Conservation (phyloP, 148 eudicot species). For the Vaccinium macrocarpon region DNA sequence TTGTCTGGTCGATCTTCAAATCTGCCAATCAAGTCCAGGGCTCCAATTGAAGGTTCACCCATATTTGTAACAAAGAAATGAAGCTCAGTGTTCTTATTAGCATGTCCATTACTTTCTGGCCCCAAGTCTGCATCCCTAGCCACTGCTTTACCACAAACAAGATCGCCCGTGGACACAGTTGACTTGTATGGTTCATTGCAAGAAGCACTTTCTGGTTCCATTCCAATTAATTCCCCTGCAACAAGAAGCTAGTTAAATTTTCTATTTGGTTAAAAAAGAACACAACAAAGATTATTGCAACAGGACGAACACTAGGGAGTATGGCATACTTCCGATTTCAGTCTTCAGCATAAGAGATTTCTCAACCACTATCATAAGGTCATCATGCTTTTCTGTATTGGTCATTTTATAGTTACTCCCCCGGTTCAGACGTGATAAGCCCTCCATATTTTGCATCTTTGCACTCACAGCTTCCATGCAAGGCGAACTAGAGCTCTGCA, state of each 20-base stretch:
- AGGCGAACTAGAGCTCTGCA: conserved; percentile 82
- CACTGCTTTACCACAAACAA: conserved; percentile 26
- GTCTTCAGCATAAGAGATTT: conserved; percentile 7
- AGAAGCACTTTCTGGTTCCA: conserved; percentile 8
- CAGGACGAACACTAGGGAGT: neutral
- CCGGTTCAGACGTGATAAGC: conserved; percentile 29
- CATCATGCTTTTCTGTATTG: conserved; percentile 21
- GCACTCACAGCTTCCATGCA: conserved; percentile 49
- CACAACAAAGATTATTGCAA: neutral
- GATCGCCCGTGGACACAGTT: conserved; percentile 21
- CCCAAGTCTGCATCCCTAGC: conserved; percentile 27
- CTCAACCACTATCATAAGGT: conserved; percentile 21
- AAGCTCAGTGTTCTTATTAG: conserved; percentile 7
- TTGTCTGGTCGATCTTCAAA: conserved; percentile 29
- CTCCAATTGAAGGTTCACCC: conserved; percentile 29
- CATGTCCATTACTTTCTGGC: conserved; percentile 19
- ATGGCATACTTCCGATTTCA: conserved; percentile 10
- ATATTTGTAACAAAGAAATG: conserved; percentile 10
- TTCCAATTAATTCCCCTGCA: conserved; percentile 7
- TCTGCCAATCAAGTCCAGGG: conserved; percentile 51
- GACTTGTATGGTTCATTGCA: conserved; percentile 22
- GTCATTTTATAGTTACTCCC: conserved; percentile 21
- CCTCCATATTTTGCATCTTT: conserved; percentile 25
- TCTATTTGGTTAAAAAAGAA: neutral
- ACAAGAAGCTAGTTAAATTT: neutral